Evolutionary conservation across 441 rosid species (phyloP).

Genomic region (Jatropha podagrica): DNA sequence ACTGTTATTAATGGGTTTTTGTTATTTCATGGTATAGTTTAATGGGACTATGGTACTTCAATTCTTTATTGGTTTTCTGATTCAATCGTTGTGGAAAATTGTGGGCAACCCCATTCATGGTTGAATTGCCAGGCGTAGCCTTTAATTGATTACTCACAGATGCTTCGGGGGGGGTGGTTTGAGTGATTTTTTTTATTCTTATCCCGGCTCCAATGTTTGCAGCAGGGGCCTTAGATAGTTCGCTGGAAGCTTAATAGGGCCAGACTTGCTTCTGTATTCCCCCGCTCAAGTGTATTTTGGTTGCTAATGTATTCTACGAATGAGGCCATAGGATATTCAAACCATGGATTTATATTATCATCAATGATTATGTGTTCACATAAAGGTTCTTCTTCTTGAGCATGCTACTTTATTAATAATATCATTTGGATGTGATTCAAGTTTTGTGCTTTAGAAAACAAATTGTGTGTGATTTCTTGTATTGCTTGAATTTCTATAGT

Average conservation of each 20-base stretch:
- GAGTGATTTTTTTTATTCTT: background rate
- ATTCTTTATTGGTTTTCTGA: background rate
- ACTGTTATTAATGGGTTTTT: background rate
- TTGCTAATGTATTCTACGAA: background rate
- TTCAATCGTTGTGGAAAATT: background rate
- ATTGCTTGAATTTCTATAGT: background rate
- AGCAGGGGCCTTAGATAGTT: background rate
- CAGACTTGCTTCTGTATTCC: background rate
- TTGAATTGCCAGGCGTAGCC: background rate
- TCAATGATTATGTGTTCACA: background rate
- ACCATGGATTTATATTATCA: background rate
- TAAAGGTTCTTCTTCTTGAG: background rate
- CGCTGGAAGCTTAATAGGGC: background rate
- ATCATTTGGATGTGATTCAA: background rate
- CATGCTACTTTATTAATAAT: background rate
- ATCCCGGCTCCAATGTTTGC: background rate
- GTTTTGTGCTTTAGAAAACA: background rate
- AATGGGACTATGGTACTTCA: background rate
- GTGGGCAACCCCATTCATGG: background rate
- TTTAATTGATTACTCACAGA: background rate
- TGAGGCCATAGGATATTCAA: background rate
- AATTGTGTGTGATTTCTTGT: background rate
- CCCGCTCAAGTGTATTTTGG: background rate
- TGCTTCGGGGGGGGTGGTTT: background rate
- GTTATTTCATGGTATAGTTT: background rate